A percentile compares a stretch with the other conserved stretches of the same genome.
phyloP scores from a whole-genome alignment of 2,329 filamentous ascomycete species.

The Cladosporium sp. region DNA sequence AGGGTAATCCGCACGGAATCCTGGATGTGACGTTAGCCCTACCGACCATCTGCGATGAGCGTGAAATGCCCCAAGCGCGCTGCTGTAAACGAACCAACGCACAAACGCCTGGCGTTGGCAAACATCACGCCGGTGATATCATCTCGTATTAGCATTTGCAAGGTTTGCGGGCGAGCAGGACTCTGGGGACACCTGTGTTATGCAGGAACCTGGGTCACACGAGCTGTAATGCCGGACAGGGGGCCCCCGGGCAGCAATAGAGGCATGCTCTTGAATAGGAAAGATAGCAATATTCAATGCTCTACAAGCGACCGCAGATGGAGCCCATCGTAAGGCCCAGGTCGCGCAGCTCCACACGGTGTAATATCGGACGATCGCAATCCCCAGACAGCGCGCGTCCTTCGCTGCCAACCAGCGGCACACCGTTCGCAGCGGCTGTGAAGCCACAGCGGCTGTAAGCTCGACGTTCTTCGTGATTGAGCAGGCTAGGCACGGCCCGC shows the following conservation, averaged over 20 bases:
- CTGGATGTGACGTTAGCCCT: slow-evolving; percentile 3
- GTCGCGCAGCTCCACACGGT: neutral
- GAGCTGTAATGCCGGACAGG: neutral
- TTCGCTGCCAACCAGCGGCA: neutral
- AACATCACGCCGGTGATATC: slow-evolving; percentile 4
- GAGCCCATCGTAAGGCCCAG: neutral
- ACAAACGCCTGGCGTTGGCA: slow-evolving; percentile 1
- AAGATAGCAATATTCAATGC: neutral
- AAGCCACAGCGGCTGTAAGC: slow-evolving; percentile 3
- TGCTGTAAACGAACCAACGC: neutral
- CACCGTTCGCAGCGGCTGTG: slow-evolving; percentile 5
- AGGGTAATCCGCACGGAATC: neutral
- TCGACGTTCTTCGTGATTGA: neutral
- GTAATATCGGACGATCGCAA: slow-evolving; percentile 12
- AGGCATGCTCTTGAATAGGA: neutral
- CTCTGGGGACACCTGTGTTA: neutral
- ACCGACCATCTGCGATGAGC: neutral
- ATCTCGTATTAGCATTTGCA: neutral
- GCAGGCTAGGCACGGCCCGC: neutral
- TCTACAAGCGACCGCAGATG: slow-evolving; percentile 1
- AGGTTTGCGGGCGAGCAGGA: neutral
- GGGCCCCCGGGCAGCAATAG: neutral
- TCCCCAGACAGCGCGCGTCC: slow-evolving; percentile 8
- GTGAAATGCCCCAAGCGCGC: neutral
- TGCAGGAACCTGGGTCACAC: neutral